Conservation (phyloP, 2,329 filamentous ascomycete species). For the Arachnopeziza araneosa region DNA sequence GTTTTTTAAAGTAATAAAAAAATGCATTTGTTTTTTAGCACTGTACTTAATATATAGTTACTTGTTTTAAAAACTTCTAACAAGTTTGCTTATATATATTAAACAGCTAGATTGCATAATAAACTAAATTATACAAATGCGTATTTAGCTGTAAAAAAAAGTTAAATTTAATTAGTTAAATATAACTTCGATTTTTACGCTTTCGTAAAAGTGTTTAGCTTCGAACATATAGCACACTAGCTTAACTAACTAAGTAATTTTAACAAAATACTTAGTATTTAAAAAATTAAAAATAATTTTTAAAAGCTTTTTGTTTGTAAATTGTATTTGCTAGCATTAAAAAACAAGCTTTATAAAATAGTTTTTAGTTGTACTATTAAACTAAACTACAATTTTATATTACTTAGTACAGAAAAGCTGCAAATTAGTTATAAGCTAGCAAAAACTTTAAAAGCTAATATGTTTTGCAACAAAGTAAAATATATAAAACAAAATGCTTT, state of each 20-base stretch:
- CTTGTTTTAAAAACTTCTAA: background rate
- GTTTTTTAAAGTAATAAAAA: background rate
- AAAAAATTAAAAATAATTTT: conserved; percentile 3
- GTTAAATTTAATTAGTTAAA: conserved; percentile 1
- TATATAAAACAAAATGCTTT: background rate
- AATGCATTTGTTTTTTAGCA: conserved; percentile 4
- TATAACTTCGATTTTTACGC: conserved; percentile 7
- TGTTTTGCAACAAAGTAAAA: conserved; percentile 1
- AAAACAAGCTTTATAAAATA: conserved; percentile 1
- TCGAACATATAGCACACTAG: conserved; percentile 4
- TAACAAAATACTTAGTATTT: conserved; percentile 4
- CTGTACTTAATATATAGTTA: conserved; percentile 2
- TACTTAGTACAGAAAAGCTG: conserved; percentile 3
- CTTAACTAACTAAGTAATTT: conserved; percentile 1
- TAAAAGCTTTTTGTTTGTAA: conserved; percentile 6
- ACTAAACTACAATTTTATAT: conserved; percentile 1
- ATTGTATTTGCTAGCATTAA: conserved; percentile 3
- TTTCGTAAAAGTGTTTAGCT: conserved; percentile 3
- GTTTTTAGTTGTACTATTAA: conserved; percentile 3
- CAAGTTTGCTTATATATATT: conserved; percentile 7
- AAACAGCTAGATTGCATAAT: conserved; percentile 3
- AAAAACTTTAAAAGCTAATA: background rate
- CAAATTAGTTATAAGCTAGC: conserved; percentile 2
- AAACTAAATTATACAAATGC: conserved; percentile 2
- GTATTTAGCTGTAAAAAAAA: background rate